Evolutionary conservation across 768 basidiomycete species (phyloP).

Genomic region (Multifurca ochricompacta): DNA sequence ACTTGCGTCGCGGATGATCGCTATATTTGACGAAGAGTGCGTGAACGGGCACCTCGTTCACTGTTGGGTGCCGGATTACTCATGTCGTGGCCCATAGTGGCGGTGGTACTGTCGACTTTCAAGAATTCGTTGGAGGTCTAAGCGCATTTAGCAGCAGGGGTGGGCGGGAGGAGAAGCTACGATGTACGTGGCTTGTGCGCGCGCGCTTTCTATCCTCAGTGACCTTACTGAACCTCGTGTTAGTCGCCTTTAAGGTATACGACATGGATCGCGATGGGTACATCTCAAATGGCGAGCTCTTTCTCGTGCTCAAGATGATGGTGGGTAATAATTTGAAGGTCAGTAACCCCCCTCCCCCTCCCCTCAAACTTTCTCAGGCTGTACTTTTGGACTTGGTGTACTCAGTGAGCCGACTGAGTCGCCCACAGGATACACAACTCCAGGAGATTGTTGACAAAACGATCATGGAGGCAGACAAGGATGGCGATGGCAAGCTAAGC

Average conservation of each 20-base stretch:
- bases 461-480: slow-evolving; percentile 98
- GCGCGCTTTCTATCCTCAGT: neutral
- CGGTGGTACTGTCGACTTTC: slow-evolving; percentile 97
- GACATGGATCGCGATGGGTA: slow-evolving; percentile 97
- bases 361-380: neutral
- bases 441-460: slow-evolving; percentile 99
- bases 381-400: neutral
- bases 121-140: slow-evolving; percentile 96
- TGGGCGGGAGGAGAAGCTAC: slow-evolving; percentile 92
- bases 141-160: slow-evolving; percentile 98
- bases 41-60: too few species aligned
- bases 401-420: neutral
- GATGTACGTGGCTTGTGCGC: slow-evolving; percentile 56
- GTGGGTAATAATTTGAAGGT: slow-evolving; percentile 98
- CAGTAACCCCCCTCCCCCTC: slow-evolving; percentile 9
- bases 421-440: slow-evolving; percentile 81
- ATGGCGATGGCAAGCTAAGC: slow-evolving; percentile 93
- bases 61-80: neutral
- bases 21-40: slow-evolving; percentile 98
- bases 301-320: slow-evolving; percentile 99
- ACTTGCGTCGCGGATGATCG: slow-evolving; percentile 94
- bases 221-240: neutral
- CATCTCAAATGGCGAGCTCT: slow-evolving; percentile 98
- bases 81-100: slow-evolving; percentile 48
- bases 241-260: slow-evolving; percentile 99